Evolutionary conservation across 2,329 filamentous ascomycete genomes (phyloP).

Genomic region (Aureobasidium sp.): DNA sequence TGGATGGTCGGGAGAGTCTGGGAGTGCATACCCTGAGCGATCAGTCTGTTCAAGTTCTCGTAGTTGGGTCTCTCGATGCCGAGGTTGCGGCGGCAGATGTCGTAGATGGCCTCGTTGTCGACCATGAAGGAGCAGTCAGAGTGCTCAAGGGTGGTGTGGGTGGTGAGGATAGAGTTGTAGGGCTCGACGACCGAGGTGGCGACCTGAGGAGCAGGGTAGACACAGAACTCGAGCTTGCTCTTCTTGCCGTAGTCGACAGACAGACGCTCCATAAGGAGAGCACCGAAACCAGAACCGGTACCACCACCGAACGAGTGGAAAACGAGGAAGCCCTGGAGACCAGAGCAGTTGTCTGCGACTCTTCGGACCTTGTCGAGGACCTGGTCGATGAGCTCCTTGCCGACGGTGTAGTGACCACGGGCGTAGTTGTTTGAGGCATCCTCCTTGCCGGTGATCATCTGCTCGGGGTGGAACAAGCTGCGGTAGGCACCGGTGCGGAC

Average conservation of each 20-base stretch:
- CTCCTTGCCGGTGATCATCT: slow-evolving; percentile 99
- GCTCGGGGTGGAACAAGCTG: slow-evolving; percentile 95
- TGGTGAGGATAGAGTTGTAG: slow-evolving; percentile 99
- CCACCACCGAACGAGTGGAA: slow-evolving; percentile 99
- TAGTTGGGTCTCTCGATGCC: slow-evolving; percentile 96
- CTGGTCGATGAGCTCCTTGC: slow-evolving; percentile 98
- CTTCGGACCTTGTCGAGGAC: slow-evolving; percentile 96
- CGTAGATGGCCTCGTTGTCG: slow-evolving; percentile 99
- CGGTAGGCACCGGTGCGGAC: slow-evolving; percentile 97
- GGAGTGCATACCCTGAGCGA: slow-evolving; percentile 71
- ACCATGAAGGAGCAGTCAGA: slow-evolving; percentile 99
- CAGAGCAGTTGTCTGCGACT: slow-evolving; percentile 95
- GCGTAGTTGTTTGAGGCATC: slow-evolving; percentile 99
- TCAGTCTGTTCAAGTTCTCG: slow-evolving; percentile 97
- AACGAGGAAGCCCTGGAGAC: slow-evolving; percentile 97
- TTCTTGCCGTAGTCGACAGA: slow-evolving; percentile 99
- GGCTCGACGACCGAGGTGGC: slow-evolving; percentile 97
- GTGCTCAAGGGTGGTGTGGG: slow-evolving; percentile 98
- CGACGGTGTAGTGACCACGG: slow-evolving; percentile 98
- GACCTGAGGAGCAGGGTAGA: slow-evolving; percentile 96
- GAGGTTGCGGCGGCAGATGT: slow-evolving; percentile 97
- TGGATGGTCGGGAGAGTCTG: background rate
- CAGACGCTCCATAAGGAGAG: slow-evolving; percentile 96
- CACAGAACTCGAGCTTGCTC: slow-evolving; percentile 99
- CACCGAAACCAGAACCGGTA: slow-evolving; percentile 97